Base-by-base conservation (phyloP, 306 rosid genomes). In the Sindora glabra region DNA sequence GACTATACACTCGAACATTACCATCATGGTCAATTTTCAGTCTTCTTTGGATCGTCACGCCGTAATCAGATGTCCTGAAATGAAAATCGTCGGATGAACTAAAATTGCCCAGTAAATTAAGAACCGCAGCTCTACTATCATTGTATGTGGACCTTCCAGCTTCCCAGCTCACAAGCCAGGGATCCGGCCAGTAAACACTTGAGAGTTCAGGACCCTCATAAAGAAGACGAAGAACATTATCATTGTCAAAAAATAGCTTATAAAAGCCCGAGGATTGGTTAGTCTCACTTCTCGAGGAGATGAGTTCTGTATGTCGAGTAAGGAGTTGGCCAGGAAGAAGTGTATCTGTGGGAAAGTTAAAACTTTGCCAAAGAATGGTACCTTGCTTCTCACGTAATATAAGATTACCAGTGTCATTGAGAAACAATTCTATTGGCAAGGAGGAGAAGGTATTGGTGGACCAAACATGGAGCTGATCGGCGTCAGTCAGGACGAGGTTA, bases 291-390 rank as follows among this genome's bases (percentile, higher is more conserved):
- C 22, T 50, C 11, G 38, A 50, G 21, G 38, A 50, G 15, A 5
- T 21, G 0, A 50, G 22, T 21, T 50, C n/a, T 24, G 1, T 55
- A 3, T 25, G 8, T 44, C 62, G 8, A 8, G 81, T 59, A 15
- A 70, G 22, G 0, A 56, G 29, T 30, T 70, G 81, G 2, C 16
- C 26, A 0, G 73, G 68, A 15, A 75, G 69, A 19, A 59, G 55
- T 4, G 81, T 75, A 12, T 69, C 50, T 0, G 58, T 74, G 0
- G 64, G 79, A 0, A 15, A 62, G 27, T 34, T 37, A 24, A 75
- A 58, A 38, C 72, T 64, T 27, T 65, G 27, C 81, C 76, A 75
- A 8, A 70, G 39, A 41, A 49, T 3, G 0, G 14, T 3, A 15
- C n/a, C 44, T 3, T 38, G 32, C 9, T 19, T 12, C 34, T 26